Evolutionary conservation across 2,329 filamentous ascomycete genomes (phyloP).

Genomic region (Fusarium nygamai): DNA sequence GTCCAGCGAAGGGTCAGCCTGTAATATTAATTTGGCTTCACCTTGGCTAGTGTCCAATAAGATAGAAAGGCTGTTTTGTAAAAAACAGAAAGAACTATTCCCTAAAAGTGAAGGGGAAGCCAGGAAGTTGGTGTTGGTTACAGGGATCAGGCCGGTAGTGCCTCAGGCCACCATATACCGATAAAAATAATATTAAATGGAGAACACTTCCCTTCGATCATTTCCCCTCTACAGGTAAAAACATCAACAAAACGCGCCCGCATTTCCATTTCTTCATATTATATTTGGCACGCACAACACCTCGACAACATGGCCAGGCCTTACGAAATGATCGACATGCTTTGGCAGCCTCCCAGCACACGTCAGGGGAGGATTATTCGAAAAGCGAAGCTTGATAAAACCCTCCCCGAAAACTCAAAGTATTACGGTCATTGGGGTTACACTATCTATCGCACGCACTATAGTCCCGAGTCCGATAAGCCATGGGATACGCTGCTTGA

Average conservation of each 20-base stretch:
- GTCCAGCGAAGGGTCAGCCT: too few species aligned
- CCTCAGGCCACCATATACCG: too few species aligned
- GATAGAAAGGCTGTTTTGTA: too few species aligned
- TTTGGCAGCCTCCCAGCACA: not conserved
- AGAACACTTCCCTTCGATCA: too few species aligned
- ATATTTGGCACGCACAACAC: not conserved
- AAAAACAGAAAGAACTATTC: too few species aligned
- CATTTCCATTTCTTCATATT: not conserved
- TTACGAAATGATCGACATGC: not conserved
- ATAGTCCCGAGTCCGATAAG: not conserved
- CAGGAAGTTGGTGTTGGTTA: too few species aligned
- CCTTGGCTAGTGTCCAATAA: too few species aligned
- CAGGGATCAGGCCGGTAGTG: too few species aligned
- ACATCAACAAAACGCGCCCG: not conserved
- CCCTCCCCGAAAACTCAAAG: slow-evolving; percentile 8
- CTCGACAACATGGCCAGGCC: not conserved
- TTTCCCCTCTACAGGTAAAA: not conserved
- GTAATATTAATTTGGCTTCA: too few species aligned
- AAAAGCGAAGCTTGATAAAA: not conserved
- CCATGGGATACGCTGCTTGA: not conserved
- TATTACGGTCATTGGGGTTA: slow-evolving; percentile 9
- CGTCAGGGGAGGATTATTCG: rapidly evolving
- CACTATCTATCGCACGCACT: slow-evolving; percentile 19
- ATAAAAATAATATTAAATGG: too few species aligned
- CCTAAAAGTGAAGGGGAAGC: too few species aligned